Percentiles rank a stretch among this genome's conserved stretches.
phyloP scores from a whole-genome alignment of 306 rosid species.

The Arachis stenosperma region DNA sequence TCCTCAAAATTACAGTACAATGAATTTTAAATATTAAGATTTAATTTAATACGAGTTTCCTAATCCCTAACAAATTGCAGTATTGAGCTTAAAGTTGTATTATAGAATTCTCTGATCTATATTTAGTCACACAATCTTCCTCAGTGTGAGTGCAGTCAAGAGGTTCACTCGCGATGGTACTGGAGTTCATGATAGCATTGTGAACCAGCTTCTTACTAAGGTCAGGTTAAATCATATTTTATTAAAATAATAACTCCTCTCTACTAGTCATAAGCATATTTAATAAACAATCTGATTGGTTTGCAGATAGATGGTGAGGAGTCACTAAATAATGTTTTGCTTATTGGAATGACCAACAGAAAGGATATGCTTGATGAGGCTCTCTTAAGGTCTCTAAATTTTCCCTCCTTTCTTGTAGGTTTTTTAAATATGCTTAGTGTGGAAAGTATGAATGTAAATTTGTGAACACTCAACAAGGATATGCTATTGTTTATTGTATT shows the following conservation, averaged over 20 bases:
- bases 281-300: slow-evolving; percentile 37
- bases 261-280: slow-evolving; percentile 30
- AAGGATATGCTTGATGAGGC: slow-evolving; percentile 99
- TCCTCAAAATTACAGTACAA: background rate
- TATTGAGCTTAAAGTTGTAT: slow-evolving; percentile 16
- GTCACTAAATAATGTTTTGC: slow-evolving; percentile 93
- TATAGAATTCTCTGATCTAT: slow-evolving; percentile 30
- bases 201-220: slow-evolving; percentile 98
- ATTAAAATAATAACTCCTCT: slow-evolving; percentile 23
- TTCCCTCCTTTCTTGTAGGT: slow-evolving; percentile 29
- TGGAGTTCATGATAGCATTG: slow-evolving; percentile 98
- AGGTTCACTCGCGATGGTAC: slow-evolving; percentile 99
- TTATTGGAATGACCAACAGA: slow-evolving; percentile 99
- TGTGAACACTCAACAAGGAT: slow-evolving; percentile 33
- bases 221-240: slow-evolving; percentile 48
- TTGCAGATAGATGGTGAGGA: slow-evolving; percentile 99
- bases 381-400: slow-evolving; percentile 69
- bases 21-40: background rate
- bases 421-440: slow-evolving; percentile 19
- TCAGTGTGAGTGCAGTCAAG: slow-evolving; percentile 65
- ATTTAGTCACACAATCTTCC: slow-evolving; percentile 32
- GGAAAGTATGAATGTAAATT: slow-evolving; percentile 37
- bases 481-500: slow-evolving; percentile 22
- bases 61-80: background rate
- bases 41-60: background rate